Conservation (phyloP, 225 moss, liverwort and hornwort genomes). For the Physcomitrellopsis africana region DNA sequence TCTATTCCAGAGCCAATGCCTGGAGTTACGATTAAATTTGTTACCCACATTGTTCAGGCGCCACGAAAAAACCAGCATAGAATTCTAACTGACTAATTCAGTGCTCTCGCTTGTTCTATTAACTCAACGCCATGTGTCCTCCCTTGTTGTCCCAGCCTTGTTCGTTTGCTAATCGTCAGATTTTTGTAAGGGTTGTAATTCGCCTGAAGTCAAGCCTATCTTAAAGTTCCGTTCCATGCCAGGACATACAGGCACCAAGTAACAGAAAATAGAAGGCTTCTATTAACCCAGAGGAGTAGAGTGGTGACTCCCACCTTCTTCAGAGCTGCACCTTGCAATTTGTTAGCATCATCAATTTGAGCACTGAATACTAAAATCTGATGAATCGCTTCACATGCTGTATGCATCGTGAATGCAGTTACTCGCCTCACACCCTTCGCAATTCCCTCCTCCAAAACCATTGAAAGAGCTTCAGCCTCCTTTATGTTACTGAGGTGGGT, state of each 20-base stretch:
- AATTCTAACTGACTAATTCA: slow-evolving; percentile 1
- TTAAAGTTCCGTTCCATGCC: neutral
- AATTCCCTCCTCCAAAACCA: slow-evolving; percentile 33
- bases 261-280: neutral
- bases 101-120: too few species aligned
- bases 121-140: too few species aligned
- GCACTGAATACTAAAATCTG: slow-evolving; percentile 11
- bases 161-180: too few species aligned
- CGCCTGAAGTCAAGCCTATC: neutral
- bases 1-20: slow-evolving; percentile 29
- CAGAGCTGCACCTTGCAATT: neutral
- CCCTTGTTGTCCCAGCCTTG: too few species aligned
- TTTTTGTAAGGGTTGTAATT: neutral
- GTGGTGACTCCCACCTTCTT: too few species aligned
- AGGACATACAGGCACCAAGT: too few species aligned
- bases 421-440: slow-evolving; percentile 36
- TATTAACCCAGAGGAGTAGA: too few species aligned
- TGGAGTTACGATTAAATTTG: slow-evolving; percentile 26
- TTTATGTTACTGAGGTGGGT: slow-evolving; percentile 34
- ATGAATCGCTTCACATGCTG: slow-evolving; percentile 32
- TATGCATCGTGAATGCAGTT: slow-evolving; percentile 31
- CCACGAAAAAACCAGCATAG: neutral
- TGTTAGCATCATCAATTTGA: slow-evolving; percentile 3
- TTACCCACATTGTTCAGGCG: neutral
- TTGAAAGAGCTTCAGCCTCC: slow-evolving; percentile 34